Conservation (phyloP, 2,329 filamentous ascomycete species). For the Gaeumannomyces sp. region DNA sequence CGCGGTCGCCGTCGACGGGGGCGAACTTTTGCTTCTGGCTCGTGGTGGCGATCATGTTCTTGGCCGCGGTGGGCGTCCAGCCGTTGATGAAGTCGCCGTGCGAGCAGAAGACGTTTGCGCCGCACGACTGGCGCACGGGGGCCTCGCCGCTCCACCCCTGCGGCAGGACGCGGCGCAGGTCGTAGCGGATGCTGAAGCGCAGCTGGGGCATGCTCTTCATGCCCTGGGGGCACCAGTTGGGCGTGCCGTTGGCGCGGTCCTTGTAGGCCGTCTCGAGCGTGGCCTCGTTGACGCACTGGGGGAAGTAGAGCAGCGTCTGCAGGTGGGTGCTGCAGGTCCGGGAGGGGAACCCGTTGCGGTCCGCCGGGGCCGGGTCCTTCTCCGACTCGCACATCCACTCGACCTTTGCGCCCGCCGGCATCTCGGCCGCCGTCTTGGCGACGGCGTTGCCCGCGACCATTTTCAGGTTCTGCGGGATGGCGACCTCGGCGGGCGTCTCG, state of each 20-base stretch:
- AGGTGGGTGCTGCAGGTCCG: conserved; percentile 34
- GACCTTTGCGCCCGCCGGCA: conserved; percentile 3
- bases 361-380: neutral
- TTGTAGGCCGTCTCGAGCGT: conserved; percentile 24
- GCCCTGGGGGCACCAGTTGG: conserved; percentile 27
- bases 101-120: conserved; percentile 19
- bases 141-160: conserved; percentile 39
- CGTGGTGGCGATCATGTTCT: conserved; percentile 31
- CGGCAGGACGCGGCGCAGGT: conserved; percentile 33
- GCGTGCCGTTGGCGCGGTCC: conserved; percentile 17
- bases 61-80: conserved; percentile 34
- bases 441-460: conserved; percentile 35
- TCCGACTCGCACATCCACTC: conserved; percentile 5
- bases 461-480: conserved; percentile 36
- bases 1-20: conserved; percentile 1
- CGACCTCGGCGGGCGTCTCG: conserved; percentile 29
- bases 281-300: conserved; percentile 33
- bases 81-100: conserved; percentile 41
- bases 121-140: conserved; percentile 36
- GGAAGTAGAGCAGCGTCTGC: conserved; percentile 37
- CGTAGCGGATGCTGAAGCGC: conserved; percentile 40
- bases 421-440: conserved; percentile 25
- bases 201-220: conserved; percentile 40
- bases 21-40: neutral
- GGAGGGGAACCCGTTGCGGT: conserved; percentile 2